Evolutionary conservation across 345 rosid genomes (phyloP).

Genomic region (Hypericum androsaemum): DNA sequence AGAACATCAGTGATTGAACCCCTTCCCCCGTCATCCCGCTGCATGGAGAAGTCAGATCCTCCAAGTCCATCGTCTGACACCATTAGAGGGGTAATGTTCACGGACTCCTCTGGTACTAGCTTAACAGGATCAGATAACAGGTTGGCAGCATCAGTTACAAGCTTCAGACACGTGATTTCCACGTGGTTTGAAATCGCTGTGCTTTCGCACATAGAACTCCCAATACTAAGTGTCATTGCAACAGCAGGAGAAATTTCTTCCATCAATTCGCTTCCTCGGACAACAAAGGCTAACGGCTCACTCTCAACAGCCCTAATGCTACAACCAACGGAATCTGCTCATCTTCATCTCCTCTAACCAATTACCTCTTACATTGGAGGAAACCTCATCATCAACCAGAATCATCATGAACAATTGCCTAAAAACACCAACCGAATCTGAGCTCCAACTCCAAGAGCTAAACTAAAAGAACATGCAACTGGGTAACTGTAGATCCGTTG

Average conservation of each 20-base stretch:
- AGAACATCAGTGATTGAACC: constrained; percentile 18
- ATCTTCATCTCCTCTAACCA: constrained; percentile 16
- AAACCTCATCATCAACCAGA: constrained; percentile 17
- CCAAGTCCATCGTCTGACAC: constrained; percentile 5
- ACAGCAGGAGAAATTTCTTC: constrained; percentile 23
- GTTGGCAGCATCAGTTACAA: constrained; percentile 15
- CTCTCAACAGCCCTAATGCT: not conserved
- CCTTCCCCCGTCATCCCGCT: constrained; percentile 2
- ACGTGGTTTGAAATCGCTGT: constrained; percentile 18
- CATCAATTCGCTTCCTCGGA: constrained; percentile 13
- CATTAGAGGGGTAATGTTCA: constrained; percentile 4
- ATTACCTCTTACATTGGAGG: constrained; percentile 20
- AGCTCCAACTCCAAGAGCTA: constrained; percentile 10
- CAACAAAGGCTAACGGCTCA: not conserved
- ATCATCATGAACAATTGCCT: not conserved
- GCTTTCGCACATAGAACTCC: constrained; percentile 16
- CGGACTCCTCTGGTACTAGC: not conserved
- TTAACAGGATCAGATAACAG: constrained; percentile 15
- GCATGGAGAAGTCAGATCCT: constrained; percentile 1
- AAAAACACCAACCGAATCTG: constrained; percentile 6
- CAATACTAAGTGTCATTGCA: constrained; percentile 23
- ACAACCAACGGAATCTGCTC: constrained; percentile 1
- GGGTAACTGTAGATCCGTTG: constrained; percentile 37
- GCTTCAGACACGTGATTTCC: constrained; percentile 17
- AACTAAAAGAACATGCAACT: constrained; percentile 17